phyloP scores from a whole-genome alignment of 2,329 filamentous ascomycete species.

The Calonectria pteridis region DNA sequence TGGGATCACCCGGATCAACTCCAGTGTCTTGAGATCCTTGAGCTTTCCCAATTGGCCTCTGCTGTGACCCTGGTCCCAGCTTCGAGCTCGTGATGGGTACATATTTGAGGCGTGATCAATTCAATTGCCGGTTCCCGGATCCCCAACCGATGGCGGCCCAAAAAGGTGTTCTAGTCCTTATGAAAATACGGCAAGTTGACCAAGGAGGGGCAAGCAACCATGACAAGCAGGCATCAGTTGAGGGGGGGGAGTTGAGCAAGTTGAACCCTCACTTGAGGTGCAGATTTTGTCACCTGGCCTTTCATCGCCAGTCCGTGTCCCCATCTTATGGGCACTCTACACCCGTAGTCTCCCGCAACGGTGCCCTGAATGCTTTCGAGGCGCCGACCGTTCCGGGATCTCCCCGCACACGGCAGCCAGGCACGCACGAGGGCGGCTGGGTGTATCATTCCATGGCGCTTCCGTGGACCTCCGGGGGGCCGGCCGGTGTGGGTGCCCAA shows the following conservation, averaged over 20 bases:
- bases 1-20: background rate
- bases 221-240: slow-evolving; percentile 1
- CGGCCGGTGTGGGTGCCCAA: slow-evolving; percentile 26
- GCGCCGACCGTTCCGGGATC: slow-evolving; percentile 36
- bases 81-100: background rate
- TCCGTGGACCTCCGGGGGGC: slow-evolving; percentile 15
- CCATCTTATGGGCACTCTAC: slow-evolving; percentile 24
- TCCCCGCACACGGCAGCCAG: slow-evolving; percentile 30
- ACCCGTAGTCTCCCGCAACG: slow-evolving; percentile 32
- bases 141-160: background rate
- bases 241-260: slow-evolving; percentile 26
- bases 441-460: slow-evolving; percentile 34
- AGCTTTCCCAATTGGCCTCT: background rate
- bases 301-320: slow-evolving; percentile 12
- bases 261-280: slow-evolving; percentile 26
- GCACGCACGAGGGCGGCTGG: slow-evolving; percentile 28
- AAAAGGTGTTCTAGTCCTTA: background rate
- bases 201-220: slow-evolving; percentile 19
- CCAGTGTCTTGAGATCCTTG: background rate
- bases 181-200: slow-evolving; percentile 25
- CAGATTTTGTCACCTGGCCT: slow-evolving; percentile 30
- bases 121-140: background rate
- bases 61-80: background rate
- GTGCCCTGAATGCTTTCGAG: slow-evolving; percentile 18
- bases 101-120: background rate